phyloP scores from a whole-genome alignment of 179 eudicot species.

The Beta macrorhiza region DNA sequence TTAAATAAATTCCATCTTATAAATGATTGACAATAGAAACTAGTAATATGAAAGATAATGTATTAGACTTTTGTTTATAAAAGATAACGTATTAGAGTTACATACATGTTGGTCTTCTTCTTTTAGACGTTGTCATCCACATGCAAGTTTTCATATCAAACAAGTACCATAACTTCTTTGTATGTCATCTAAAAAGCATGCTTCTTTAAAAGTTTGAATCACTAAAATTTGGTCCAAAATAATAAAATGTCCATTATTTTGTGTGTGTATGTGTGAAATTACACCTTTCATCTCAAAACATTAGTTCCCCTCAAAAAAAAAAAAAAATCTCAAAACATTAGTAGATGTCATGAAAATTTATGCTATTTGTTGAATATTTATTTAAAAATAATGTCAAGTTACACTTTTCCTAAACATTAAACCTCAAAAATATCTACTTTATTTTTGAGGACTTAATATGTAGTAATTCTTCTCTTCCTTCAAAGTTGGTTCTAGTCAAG shows the following conservation, averaged over 20 bases:
- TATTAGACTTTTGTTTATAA: constrained; percentile 9
- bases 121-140: constrained; percentile 17
- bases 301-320: no score
- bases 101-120: constrained; percentile 18
- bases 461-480: no score
- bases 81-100: constrained; percentile 17
- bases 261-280: neutral
- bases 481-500: neutral
- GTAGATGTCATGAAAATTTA: no score
- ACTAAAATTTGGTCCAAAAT: neutral
- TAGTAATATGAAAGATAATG: neutral
- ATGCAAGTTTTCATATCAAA: constrained; percentile 23
- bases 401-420: no score
- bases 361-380: neutral
- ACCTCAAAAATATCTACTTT: neutral
- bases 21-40: constrained; percentile 6
- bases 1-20: neutral
- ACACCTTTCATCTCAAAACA: neutral
- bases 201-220: neutral
- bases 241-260: neutral
- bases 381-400: no score
- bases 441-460: no score
- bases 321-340: neutral
- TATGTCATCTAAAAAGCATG: constrained; percentile 17
- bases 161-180: constrained; percentile 24